Evolutionary conservation across 2,329 filamentous ascomycete genomes (phyloP).

Genomic region (Hymenotorrendiella dingleyae): DNA sequence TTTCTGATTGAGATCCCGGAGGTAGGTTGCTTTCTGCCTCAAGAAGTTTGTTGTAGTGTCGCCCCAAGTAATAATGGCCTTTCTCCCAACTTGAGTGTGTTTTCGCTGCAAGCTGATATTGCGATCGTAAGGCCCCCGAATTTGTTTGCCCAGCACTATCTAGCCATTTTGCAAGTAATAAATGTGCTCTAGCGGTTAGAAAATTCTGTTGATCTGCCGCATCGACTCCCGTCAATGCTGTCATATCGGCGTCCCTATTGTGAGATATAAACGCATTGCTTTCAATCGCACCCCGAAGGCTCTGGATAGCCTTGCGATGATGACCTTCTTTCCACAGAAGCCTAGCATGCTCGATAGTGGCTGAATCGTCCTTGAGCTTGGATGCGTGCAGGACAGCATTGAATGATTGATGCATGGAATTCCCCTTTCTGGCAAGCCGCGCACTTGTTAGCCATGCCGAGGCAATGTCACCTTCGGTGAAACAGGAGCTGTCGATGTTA

Average conservation of each 20-base stretch:
- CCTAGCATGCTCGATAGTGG: constrained; percentile 90
- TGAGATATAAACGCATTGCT: constrained; percentile 63
- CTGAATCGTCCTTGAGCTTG: constrained; percentile 74
- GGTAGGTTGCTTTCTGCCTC: constrained; percentile 80
- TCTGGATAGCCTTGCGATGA: constrained; percentile 90
- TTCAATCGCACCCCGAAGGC: constrained; percentile 78
- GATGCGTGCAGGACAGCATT: constrained; percentile 89
- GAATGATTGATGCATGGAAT: constrained; percentile 80
- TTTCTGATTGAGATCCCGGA: constrained; percentile 68
- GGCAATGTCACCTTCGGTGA: constrained; percentile 69
- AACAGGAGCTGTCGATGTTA: constrained; percentile 40
- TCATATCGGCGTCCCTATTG: constrained; percentile 20
- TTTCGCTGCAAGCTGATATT: constrained; percentile 78
- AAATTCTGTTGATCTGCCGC: constrained; percentile 45
- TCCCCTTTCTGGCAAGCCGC: constrained; percentile 77
- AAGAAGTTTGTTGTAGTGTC: constrained; percentile 93
- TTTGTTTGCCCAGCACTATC: constrained; percentile 93
- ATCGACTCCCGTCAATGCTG: constrained; percentile 19
- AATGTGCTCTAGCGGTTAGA: constrained; percentile 70
- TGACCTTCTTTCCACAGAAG: constrained; percentile 91
- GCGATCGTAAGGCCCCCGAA: constrained; percentile 68
- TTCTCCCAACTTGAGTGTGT: constrained; percentile 79
- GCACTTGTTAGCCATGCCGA: constrained; percentile 81
- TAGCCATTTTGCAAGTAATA: constrained; percentile 93
- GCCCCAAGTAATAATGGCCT: constrained; percentile 92